Conservation (phyloP, 768 basidiomycete species). For the Suillus tomentosus region DNA sequence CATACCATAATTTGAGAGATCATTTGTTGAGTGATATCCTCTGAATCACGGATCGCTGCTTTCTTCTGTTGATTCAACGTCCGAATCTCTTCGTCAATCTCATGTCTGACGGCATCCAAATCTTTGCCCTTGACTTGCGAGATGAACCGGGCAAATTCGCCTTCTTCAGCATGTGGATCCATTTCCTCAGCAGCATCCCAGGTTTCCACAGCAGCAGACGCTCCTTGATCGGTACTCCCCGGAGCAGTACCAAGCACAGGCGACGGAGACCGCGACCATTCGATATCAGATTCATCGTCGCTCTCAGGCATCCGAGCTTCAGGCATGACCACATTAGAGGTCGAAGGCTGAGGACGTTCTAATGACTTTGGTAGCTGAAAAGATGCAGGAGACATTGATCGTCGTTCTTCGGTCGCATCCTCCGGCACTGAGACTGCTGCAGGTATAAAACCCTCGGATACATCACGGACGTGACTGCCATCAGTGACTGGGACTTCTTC, state of each 20-base stretch:
- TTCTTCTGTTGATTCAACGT: constrained; percentile 81
- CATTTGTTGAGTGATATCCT: constrained; percentile 96
- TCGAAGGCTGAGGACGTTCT: constrained; percentile 15
- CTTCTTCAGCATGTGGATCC: constrained; percentile 75
- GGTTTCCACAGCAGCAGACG: constrained; percentile 38
- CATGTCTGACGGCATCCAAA: constrained; percentile 75
- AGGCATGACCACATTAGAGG: constrained; percentile 8
- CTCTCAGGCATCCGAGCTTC: constrained; percentile 16
- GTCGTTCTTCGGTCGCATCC: constrained; percentile 13
- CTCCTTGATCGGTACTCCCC: constrained; percentile 6
- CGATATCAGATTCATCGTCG: constrained; percentile 29
- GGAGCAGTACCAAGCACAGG: constrained; percentile 20
- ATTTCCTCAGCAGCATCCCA: constrained; percentile 91
- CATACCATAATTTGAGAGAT: constrained; percentile 77
- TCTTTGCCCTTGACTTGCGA: constrained; percentile 89
- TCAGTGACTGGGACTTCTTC: constrained; percentile 32
- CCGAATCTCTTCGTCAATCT: constrained; percentile 92
- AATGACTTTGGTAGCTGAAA: constrained; percentile 12
- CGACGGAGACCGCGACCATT: constrained; percentile 45
- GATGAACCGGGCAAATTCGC: constrained; percentile 90
- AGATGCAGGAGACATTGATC: constrained; percentile 5
- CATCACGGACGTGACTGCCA: not conserved
- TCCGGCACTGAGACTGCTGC: constrained; percentile 17
- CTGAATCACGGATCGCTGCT: constrained; percentile 89
- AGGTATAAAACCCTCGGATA: not conserved